Evolutionary conservation across 768 basidiomycete genomes (phyloP), one percentile per base, ranked within the genome.

Genomic region (Cystofilobasidium macerans): DNA sequence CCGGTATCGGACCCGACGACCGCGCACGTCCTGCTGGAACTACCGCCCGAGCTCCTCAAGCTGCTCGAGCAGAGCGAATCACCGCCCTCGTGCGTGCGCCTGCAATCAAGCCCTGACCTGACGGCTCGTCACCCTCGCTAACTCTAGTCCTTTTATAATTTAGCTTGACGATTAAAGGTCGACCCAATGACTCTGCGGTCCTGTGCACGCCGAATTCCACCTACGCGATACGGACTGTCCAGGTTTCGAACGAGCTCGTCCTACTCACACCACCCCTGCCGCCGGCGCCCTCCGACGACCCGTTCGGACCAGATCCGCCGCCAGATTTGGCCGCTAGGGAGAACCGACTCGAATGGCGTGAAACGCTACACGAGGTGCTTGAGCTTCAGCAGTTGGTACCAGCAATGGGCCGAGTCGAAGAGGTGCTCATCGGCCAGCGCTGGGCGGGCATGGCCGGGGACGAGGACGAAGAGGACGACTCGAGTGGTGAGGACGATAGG

Each of bases 181-280:
- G 84, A 51, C 75, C 83, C 1, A 80, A 81, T 33, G 92, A 97
- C 70, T 87, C 93, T 71, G 94, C 93, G 0, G 91, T 95, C 0
- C 77, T 94, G 12, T 97, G 94, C 75, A 94, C 92, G 0, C 71
- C 79, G 0, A 80, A 85, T 65, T 84, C 82, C 73, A 98, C 94
- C 0, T 99, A 86, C 73, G 73, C 82, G 2, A 77, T 98, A 32
- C 85, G 93, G 63, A 87, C 91, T 0, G 85, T 98, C n/a, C 81
- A 81, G 12, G 78, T 95, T 56, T 95, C 92, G 22, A 98, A 98
- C 75, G 86, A 90, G 0, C 77, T 93, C 38, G 79, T 92, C 16
- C 82, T 97, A 51, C 79, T 87, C 67, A 70, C 70, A 26, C 32
- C 67, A 7, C 72, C 63, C 33, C 40, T 36, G 9, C 22, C 45